phyloP scores from a whole-genome alignment of 169 alveolate species.

The Ichthyophthirius multifiliis region DNA sequence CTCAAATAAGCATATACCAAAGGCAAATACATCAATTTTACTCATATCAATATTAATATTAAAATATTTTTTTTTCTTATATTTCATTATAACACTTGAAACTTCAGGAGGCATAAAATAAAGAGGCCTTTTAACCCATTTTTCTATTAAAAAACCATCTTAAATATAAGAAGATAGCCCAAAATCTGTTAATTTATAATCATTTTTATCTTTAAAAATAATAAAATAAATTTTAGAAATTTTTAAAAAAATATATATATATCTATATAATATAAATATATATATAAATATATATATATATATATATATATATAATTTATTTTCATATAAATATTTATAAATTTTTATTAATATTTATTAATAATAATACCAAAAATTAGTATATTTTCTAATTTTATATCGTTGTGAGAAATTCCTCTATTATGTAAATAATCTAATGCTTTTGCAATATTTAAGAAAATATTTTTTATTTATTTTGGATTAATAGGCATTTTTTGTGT shows the following conservation, averaged over 20 bases:
- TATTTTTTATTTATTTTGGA: background rate
- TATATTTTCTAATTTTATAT: constrained; percentile 80
- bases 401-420: constrained; percentile 71
- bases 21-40: background rate
- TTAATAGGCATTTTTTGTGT: background rate
- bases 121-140: background rate
- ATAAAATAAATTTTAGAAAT: background rate
- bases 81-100: no score
- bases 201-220: background rate
- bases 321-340: no score
- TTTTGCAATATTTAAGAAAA: constrained; percentile 46
- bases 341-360: no score
- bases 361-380: constrained; percentile 51
- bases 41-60: background rate
- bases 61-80: no score
- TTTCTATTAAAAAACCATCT: background rate
- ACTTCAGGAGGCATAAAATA: constrained; percentile 7
- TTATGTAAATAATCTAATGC: constrained; percentile 77
- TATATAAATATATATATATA: no score
- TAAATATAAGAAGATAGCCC: background rate
- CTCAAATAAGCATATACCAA: background rate
- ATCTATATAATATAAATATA: no score
- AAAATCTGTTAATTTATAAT: background rate
- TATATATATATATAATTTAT: no score
- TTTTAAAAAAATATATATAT: no score